phyloP scores from a whole-genome alignment of 176 grass and related monocot species.

The Alopecurus myosuroides region DNA sequence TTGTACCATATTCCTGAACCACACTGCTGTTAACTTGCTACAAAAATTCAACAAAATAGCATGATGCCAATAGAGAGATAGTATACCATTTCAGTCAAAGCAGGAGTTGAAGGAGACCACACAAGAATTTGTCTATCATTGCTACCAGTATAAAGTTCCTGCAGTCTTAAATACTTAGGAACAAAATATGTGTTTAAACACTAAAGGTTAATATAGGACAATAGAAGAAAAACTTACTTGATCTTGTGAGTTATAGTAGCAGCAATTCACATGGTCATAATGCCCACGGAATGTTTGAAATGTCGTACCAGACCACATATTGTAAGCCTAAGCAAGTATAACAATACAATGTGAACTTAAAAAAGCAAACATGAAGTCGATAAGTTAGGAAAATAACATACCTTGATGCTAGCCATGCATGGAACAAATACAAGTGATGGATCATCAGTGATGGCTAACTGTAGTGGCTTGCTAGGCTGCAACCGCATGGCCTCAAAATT shows the following conservation, averaged over 20 bases:
- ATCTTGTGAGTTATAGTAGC: constrained; percentile 60
- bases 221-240: constrained; percentile 46
- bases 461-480: constrained; percentile 73
- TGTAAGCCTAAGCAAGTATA: constrained; percentile 58
- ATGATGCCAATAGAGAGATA: background rate
- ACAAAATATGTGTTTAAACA: background rate
- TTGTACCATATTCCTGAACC: background rate
- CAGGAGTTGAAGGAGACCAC: constrained; percentile 70
- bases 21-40: background rate
- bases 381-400: constrained; percentile 28
- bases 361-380: background rate
- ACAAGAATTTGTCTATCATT: constrained; percentile 98
- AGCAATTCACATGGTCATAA: constrained; percentile 90
- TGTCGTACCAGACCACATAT: constrained; percentile 65
- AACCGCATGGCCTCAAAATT: constrained; percentile 83
- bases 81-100: constrained; percentile 69
- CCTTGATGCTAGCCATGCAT: constrained; percentile 90
- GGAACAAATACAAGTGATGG: constrained; percentile 79
- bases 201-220: background rate
- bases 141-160: constrained; percentile 97
- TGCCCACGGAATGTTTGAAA: constrained; percentile 67
- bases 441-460: constrained; percentile 64
- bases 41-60: background rate
- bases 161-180: constrained; percentile 30
- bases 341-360: constrained; percentile 7